Percentiles rank a stretch among this genome's conserved stretches.
These are phyloP conservation scores for Lactifluus pinguis DNA, from an alignment of 768 basidiomycete genomes.

Conservation along the genomic window DNA sequence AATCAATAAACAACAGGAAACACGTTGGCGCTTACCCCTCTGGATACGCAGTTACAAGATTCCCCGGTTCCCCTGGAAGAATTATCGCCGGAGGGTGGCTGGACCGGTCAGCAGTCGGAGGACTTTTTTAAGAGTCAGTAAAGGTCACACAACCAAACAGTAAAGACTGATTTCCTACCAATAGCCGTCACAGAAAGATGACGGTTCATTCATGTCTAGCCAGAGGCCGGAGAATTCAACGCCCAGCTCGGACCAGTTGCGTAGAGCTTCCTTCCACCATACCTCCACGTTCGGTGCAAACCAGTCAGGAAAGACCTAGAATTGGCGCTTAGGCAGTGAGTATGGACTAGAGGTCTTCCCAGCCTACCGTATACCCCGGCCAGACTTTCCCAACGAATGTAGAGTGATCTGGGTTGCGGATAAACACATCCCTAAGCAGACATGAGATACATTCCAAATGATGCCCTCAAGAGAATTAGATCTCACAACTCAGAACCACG, in stretches of 20 bases:
- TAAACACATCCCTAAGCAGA: constrained; percentile 47
- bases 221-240: constrained; percentile 60
- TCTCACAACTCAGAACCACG: constrained; percentile 50
- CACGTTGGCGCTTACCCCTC: constrained; percentile 43
- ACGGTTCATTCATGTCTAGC: constrained; percentile 62
- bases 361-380: constrained; percentile 60
- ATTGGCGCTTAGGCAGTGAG: background rate
- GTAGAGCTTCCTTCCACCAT: constrained; percentile 55
- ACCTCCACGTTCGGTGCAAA: constrained; percentile 41
- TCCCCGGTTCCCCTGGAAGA: constrained; percentile 50
- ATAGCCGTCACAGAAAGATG: constrained; percentile 55
- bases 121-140: constrained; percentile 29
- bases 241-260: constrained; percentile 43
- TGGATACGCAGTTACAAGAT: constrained; percentile 48
- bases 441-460: background rate
- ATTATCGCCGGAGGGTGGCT: constrained; percentile 46
- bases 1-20: background rate
- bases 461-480: background rate
- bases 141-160: background rate
- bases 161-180: background rate
- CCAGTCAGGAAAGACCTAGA: constrained; percentile 53
- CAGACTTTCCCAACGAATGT: constrained; percentile 70
- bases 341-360: background rate
- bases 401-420: constrained; percentile 67
- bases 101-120: constrained; percentile 46